Evolutionary conservation across 2,329 filamentous ascomycete species (phyloP), one percentile per base, ranked within the genome.

Genomic region (Venturia pyrina): DNA sequence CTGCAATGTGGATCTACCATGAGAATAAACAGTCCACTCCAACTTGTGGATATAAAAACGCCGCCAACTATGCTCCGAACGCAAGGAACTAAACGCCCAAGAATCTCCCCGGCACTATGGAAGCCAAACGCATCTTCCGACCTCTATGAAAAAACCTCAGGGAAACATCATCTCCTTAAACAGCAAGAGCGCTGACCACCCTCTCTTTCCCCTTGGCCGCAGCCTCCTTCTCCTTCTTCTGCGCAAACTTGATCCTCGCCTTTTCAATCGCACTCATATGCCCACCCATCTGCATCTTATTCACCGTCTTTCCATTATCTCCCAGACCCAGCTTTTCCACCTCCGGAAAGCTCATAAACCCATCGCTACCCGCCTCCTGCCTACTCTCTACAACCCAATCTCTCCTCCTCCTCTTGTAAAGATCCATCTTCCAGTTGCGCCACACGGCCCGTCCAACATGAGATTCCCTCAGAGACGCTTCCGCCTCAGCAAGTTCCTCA

Each of bases 351-450:
- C 75, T 76, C 68, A 80, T 78, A 70, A 82, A 82, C 0, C 79
- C 80, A 13, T 81, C 79, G 8, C 32, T 50, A 62, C 78, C 79
- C n/a, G 79, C 80, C 46, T 77, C 78, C 66, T 75, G 74, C 64
- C 86, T 87, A 13, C 83, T 83, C 69, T 85, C 81, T 66, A 79
- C 79, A 66, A 87, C 80, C 88, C 88, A 91, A 66, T 89, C 86
- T 6, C 78, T 79, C 50, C 85, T 78, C 64, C 82, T 78, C 37
- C 86, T 79, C 72, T 87, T 88, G 75, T 87, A 90, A 6, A 88
- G 75, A 74, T 91, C 88, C 83, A 90, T 87, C 44, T 81, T 83
- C 88, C 88, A 91, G 71, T 90, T 90, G 69, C 85, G 81, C 87
- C 87, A 90, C 13, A 90, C 87, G 3, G 85, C 86, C 43, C 87